A percentile compares a stretch with the other conserved stretches of the same genome.
Conservation (phyloP, 768 basidiomycete species). For the Macrocybe gigantea region DNA sequence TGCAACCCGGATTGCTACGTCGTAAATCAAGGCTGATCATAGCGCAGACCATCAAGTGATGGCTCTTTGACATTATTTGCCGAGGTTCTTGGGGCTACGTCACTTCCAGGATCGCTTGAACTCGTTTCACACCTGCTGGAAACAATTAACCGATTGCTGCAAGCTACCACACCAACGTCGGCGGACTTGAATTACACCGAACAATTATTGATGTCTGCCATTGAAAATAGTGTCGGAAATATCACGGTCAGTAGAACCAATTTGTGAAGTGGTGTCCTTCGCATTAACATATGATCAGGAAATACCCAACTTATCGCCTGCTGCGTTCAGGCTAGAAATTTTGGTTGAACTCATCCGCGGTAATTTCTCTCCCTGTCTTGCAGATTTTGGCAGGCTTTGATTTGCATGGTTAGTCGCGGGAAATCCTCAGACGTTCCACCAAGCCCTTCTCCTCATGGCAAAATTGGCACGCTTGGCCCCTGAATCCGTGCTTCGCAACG, state of each 20-base stretch:
- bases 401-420: slow-evolving; percentile 52
- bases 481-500: slow-evolving; percentile 86
- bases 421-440: slow-evolving; percentile 93
- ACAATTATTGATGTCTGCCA: slow-evolving; percentile 79
- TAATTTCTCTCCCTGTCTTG: slow-evolving; percentile 22
- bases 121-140: slow-evolving; percentile 71
- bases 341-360: slow-evolving; percentile 85
- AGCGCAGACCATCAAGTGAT: slow-evolving; percentile 26
- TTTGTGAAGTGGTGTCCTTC: neutral
- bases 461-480: slow-evolving; percentile 79
- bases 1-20: slow-evolving; percentile 1
- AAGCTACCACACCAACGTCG: slow-evolving; percentile 43
- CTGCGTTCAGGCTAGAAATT: slow-evolving; percentile 71
- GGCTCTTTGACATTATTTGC: slow-evolving; percentile 46
- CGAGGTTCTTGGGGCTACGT: slow-evolving; percentile 63
- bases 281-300: slow-evolving; percentile 32
- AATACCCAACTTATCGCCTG: slow-evolving; percentile 43
- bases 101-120: slow-evolving; percentile 64
- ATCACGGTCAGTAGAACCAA: slow-evolving; percentile 38
- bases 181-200: slow-evolving; percentile 75
- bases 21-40: neutral
- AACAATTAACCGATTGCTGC: slow-evolving; percentile 59
- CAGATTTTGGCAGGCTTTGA: neutral
- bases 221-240: slow-evolving; percentile 58
- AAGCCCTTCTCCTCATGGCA: slow-evolving; percentile 84